These are phyloP conservation scores for Scalesia atractyloides DNA, from an alignment of 129 eudicot genomes.

Conservation along the genomic window DNA sequence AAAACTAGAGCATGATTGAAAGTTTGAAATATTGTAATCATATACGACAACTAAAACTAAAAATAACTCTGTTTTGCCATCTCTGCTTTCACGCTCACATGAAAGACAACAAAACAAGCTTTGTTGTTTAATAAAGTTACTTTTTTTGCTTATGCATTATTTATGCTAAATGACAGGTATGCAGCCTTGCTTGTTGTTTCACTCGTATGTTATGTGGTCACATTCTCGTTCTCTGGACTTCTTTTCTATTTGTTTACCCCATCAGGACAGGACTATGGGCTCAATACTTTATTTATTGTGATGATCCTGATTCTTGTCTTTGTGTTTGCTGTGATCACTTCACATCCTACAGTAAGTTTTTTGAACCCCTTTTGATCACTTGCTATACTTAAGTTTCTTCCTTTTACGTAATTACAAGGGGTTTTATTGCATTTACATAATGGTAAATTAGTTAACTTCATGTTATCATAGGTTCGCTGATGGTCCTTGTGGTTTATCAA, in stretches of 20 bases:
- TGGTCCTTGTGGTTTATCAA: too few species aligned
- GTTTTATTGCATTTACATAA: background rate
- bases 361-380: conserved; percentile 18
- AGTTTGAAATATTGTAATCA: background rate
- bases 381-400: background rate
- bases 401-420: background rate
- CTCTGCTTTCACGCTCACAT: too few species aligned
- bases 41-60: background rate
- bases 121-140: background rate
- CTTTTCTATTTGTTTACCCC: conserved; percentile 84
- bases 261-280: conserved; percentile 91
- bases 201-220: conserved; percentile 78
- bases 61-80: too few species aligned
- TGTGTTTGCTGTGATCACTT: conserved; percentile 72
- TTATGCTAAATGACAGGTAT: conserved; percentile 54
- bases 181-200: conserved; percentile 87
- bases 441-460: background rate
- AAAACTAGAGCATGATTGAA: background rate
- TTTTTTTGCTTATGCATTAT: background rate
- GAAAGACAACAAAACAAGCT: too few species aligned
- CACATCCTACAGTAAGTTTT: conserved; percentile 85
- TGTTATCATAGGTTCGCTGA: background rate
- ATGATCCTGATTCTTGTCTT: conserved; percentile 74
- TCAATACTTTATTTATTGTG: conserved; percentile 86
- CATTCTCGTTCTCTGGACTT: conserved; percentile 69